These are phyloP conservation scores for Actinomortierella wolfii DNA, from an alignment of 371 early-diverging fungal species.

Conservation along the genomic window DNA sequence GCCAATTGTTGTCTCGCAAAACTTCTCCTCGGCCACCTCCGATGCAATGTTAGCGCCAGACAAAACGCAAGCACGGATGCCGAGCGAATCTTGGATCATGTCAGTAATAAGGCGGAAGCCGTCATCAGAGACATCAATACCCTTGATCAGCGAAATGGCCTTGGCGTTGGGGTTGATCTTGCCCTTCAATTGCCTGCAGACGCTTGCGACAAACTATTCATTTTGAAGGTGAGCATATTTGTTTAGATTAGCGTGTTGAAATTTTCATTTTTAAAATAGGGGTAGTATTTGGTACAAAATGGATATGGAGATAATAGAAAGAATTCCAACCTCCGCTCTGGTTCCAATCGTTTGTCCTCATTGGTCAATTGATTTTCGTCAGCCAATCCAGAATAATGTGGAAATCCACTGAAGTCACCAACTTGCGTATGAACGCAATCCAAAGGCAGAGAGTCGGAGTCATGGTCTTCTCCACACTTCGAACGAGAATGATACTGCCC, in stretches of 20 bases:
- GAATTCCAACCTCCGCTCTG: not conserved
- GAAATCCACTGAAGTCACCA: too few species aligned
- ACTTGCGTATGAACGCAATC: too few species aligned
- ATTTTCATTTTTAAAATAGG: not conserved
- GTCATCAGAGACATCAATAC: constrained; percentile 79
- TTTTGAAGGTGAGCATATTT: too few species aligned
- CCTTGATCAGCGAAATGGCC: constrained; percentile 96
- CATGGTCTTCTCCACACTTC: too few species aligned
- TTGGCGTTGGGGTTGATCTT: constrained; percentile 71
- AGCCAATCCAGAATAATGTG: too few species aligned
- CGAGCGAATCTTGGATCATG: constrained; percentile 79
- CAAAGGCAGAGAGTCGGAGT: too few species aligned
- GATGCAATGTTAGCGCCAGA: constrained; percentile 99
- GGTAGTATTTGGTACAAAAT: not conserved
- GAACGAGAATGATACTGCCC: too few species aligned
- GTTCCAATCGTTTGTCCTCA: too few species aligned
- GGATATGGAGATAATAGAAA: constrained; percentile 4
- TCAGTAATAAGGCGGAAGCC: constrained; percentile 88
- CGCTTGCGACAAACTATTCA: constrained; percentile 80
- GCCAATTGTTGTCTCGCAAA: constrained; percentile 96
- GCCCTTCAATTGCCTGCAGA: constrained; percentile 81
- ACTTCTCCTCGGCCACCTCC: constrained; percentile 93
- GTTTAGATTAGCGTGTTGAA: too few species aligned
- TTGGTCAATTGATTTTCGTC: too few species aligned
- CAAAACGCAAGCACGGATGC: constrained; percentile 81